Base-by-base conservation (phyloP, 2,329 filamentous ascomycete genomes). In the Pseudogymnoascus sp. region DNA sequence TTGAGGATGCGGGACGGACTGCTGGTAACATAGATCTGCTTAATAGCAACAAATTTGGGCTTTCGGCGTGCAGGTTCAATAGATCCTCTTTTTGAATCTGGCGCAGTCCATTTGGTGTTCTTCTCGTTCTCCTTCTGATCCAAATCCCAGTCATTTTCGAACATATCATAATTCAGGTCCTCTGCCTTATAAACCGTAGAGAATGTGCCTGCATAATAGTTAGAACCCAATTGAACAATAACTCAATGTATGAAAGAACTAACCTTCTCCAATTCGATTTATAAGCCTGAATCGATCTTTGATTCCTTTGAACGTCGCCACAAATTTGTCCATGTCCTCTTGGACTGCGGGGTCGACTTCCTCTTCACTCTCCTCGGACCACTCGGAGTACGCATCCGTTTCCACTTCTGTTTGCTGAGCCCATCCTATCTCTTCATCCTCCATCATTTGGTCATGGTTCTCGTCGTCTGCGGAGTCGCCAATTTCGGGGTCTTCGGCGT, bases 151-250 rank as follows among this genome's bases (percentile, higher is more conserved):
- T 87, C 83, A 72, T 97, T 97, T 65, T 89, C 79, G 74, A 90
- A 95, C 63, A 82, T 79, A 66, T 94, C 84, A 73, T 97, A 96
- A 62, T 88, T 81, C 27, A 97, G 77, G 72, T 99, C 94, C 74
- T 97, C 92, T 18, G 95, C 94, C 75, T 99, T 99, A 81, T 99
- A 99, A 10, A 99, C 94, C 1, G 94, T 97, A 0, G 94, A 97
- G 73, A 99, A 99, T 1, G 94, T 99, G 63, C 94, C 92, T 96
- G 67, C 7, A 36, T 15, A 36, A 36, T 60, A 59, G 61, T 18
- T 64, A 69, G 55, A 69, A 60, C 52, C 39, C 65, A 33, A 40
- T 29, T 25, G 8, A 15, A 31, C n/a, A 8, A 45, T 10, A 10
- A 52, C 6, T 31, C 6, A 33, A 33, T 3, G 29, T 36, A 21